phyloP scores from a whole-genome alignment of 1,284 basidiomycete genomes.

The Ustanciosporium gigantosporum region DNA sequence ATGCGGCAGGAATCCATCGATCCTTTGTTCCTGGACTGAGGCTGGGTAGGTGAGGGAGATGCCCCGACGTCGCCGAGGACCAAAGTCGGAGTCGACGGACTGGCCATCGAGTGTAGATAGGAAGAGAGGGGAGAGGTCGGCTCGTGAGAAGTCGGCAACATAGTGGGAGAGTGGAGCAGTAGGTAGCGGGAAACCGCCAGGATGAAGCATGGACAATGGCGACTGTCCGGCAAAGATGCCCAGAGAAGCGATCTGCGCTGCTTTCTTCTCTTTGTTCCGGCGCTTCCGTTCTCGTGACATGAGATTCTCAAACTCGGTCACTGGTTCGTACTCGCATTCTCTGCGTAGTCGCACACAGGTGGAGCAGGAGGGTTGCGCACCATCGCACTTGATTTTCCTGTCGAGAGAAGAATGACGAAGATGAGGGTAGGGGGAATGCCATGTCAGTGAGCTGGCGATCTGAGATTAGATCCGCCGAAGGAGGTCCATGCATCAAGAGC shows the following conservation, averaged over 20 bases:
- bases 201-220: constrained; percentile 30
- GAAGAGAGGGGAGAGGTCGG: constrained; percentile 10
- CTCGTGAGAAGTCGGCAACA: constrained; percentile 7
- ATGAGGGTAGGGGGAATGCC: neutral
- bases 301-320: constrained; percentile 51
- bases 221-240: constrained; percentile 35
- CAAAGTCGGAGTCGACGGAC: constrained; percentile 15
- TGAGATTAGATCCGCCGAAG: neutral
- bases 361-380: constrained; percentile 45
- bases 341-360: constrained; percentile 49
- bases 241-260: constrained; percentile 22
- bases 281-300: constrained; percentile 53
- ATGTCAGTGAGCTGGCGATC: neutral
- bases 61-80: constrained; percentile 28
- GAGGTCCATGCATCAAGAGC: neutral
- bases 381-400: constrained; percentile 56
- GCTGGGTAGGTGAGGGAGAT: constrained; percentile 22
- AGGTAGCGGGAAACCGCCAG: constrained; percentile 11
- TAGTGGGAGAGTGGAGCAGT: constrained; percentile 14
- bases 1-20: too few species aligned
- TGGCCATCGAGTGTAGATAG: constrained; percentile 8
- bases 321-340: constrained; percentile 53
- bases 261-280: constrained; percentile 44
- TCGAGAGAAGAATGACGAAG: neutral
- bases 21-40: too few species aligned